phyloP scores from a whole-genome alignment of 1,284 basidiomycete species.

The Gastroboletus turbinatus region DNA sequence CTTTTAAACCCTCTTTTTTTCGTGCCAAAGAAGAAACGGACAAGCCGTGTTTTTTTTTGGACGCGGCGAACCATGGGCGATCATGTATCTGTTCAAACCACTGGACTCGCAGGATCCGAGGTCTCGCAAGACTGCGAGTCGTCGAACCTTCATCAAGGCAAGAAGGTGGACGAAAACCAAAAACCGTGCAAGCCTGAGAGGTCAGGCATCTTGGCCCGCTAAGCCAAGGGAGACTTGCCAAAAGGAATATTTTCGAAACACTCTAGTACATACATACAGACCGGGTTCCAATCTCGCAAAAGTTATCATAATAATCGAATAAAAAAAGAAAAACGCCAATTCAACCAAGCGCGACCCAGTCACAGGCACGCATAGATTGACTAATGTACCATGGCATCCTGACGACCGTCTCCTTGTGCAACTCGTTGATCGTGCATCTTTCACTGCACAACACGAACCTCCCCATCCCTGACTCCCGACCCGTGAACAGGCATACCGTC shows the following conservation, averaged over 20 bases:
- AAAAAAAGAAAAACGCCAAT: background rate
- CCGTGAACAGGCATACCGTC: slow-evolving; percentile 29
- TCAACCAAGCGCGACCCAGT: slow-evolving; percentile 26
- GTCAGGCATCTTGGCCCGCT: too few species aligned
- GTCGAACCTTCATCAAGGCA: too few species aligned
- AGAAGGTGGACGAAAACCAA: too few species aligned
- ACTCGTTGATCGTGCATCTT: slow-evolving; percentile 19
- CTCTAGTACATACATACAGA: background rate
- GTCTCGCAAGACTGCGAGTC: too few species aligned
- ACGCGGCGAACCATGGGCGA: too few species aligned
- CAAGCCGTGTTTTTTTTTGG: too few species aligned
- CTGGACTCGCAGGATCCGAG: too few species aligned
- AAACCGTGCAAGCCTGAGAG: too few species aligned
- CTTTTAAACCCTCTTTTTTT: too few species aligned
- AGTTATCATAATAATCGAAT: background rate
- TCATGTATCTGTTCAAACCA: too few species aligned
- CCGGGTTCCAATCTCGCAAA: background rate
- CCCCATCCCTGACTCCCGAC: slow-evolving; percentile 25
- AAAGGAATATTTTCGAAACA: background rate
- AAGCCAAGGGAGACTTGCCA: too few species aligned
- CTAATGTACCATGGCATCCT: slow-evolving; percentile 22
- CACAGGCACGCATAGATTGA: slow-evolving; percentile 18
- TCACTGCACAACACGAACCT: slow-evolving; percentile 27
- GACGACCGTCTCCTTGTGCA: slow-evolving; percentile 27
- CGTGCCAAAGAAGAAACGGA: too few species aligned